Evolutionary conservation across 2,329 filamentous ascomycete species (phyloP), one percentile per base, ranked within the genome.

Genomic region (Cladophialophora carrionii): DNA sequence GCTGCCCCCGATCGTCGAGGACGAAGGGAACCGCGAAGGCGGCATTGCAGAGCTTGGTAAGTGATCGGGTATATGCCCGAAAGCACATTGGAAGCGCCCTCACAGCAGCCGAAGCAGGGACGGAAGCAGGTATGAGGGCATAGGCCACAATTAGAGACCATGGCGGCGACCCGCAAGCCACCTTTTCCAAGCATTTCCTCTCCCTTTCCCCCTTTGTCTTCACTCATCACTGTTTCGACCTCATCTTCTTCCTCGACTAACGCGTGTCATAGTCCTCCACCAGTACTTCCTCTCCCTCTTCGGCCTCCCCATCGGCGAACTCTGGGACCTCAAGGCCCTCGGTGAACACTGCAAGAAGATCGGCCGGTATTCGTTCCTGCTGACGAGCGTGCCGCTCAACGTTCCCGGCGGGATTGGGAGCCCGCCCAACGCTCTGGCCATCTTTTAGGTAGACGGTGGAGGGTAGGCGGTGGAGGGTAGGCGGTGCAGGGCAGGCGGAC

Each of bases 311-410:
- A 78, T 79, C 65, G 80, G 79, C 2, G 79, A 82, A 71, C 71
- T 81, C 55, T 80, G 80, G 63, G 77, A 81, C 70, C 70, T 81
- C 8, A 78, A 82, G 68, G 71, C 69, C 29, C 71, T 81, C 53
- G 71, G 74, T 12, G 69, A 71, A 55, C 71, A 77, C 57, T 80
- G 79, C 72, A 72, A 73, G 62, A 71, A 75, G 63, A 71, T 72
- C 56, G 70, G 71, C 4, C 73, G 79, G 17, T 80, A 75, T 73
- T 72, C 70, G 1, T 85, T 85, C 65, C 83, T 85, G 62, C 72
- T 85, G n/a, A 77, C 78, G 0, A 82, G 78, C 12, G 74, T 79
- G 55, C 82, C 81, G 1, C 72, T 84, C 41, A 83, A 84, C 58
- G 79, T 82, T 64, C 78, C 78, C 31, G 80, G 80, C 0, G 79